phyloP scores from a whole-genome alignment of 2,329 filamentous ascomycete species.

The Keithomyces neogunnii region DNA sequence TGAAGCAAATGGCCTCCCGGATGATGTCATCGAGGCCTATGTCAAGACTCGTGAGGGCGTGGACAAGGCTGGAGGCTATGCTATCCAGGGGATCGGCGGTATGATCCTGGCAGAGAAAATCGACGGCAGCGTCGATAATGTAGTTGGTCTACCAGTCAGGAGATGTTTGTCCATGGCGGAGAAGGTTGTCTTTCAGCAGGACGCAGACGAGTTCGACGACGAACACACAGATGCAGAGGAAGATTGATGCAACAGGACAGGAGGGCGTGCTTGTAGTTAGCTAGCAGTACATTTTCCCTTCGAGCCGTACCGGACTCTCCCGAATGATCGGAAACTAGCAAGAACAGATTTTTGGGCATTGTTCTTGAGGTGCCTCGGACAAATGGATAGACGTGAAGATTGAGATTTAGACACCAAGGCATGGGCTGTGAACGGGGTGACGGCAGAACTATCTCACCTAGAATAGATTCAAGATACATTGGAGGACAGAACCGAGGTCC shows the following conservation, averaged over 20 bases:
- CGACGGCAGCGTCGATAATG: constrained; percentile 87
- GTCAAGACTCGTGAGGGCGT: constrained; percentile 81
- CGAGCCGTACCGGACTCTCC: neutral
- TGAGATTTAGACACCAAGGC: no score
- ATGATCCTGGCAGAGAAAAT: constrained; percentile 83
- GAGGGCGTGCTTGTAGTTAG: no score
- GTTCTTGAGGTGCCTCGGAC: neutral
- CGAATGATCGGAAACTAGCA: neutral
- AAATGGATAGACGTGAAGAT: neutral
- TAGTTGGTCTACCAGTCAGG: constrained; percentile 80
- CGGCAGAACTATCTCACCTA: no score
- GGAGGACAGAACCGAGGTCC: no score
- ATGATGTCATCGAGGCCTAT: constrained; percentile 75
- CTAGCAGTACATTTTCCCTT: no score
- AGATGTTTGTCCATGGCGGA: constrained; percentile 75
- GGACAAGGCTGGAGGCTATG: constrained; percentile 95
- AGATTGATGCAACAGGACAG: constrained; percentile 1
- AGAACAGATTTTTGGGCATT: neutral
- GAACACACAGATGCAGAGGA: constrained; percentile 33
- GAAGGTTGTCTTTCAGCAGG: constrained; percentile 71
- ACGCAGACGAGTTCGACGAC: constrained; percentile 49
- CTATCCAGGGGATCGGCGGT: constrained; percentile 79
- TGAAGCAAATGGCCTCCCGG: constrained; percentile 47
- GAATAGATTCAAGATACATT: no score
- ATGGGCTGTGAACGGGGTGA: no score